Percentiles rank a stretch among this genome's conserved stretches.
Conservation (phyloP, 169 alveolate species). For the Plasmodium relictum region DNA sequence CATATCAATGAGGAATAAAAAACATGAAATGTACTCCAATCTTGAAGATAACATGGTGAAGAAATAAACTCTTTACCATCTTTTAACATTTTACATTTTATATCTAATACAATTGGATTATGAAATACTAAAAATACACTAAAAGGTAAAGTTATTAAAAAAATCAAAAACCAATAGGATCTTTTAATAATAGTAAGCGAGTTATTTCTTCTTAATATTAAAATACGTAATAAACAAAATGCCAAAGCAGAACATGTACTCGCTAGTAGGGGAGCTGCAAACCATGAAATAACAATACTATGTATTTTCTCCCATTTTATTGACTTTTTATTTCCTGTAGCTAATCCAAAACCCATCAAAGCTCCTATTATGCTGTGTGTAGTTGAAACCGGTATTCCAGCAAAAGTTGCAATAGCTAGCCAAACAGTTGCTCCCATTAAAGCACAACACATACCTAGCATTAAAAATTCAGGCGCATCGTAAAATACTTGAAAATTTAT, state of each 20-base stretch:
- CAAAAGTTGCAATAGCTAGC: constrained; percentile 85
- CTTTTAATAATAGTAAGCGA: constrained; percentile 76
- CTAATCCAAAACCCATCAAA: constrained; percentile 89
- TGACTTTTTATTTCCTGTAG: constrained; percentile 85
- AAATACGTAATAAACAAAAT: constrained; percentile 55
- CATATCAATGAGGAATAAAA: constrained; percentile 61
- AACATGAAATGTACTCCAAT: constrained; percentile 79
- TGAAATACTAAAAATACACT: constrained; percentile 73
- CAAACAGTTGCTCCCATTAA: constrained; percentile 87
- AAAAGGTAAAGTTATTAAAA: constrained; percentile 59
- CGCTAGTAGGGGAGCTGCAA: constrained; percentile 82
- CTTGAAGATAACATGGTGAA: constrained; percentile 79
- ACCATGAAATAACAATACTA: constrained; percentile 86
- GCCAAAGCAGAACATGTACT: constrained; percentile 70
- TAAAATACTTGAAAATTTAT: constrained; percentile 85
- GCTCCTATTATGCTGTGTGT: constrained; percentile 91
- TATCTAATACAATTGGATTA: constrained; percentile 67
- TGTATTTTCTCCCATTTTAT: constrained; percentile 86
- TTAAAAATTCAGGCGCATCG: constrained; percentile 86
- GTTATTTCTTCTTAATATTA: constrained; percentile 66
- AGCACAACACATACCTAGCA: constrained; percentile 90
- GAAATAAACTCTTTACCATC: background rate
- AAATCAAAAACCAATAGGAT: constrained; percentile 76
- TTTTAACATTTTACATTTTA: constrained; percentile 29
- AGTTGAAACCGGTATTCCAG: constrained; percentile 91